Evolutionary conservation across 768 basidiomycete species (phyloP), one percentile per base, ranked within the genome.

Genomic region (Dentipellis sp.): DNA sequence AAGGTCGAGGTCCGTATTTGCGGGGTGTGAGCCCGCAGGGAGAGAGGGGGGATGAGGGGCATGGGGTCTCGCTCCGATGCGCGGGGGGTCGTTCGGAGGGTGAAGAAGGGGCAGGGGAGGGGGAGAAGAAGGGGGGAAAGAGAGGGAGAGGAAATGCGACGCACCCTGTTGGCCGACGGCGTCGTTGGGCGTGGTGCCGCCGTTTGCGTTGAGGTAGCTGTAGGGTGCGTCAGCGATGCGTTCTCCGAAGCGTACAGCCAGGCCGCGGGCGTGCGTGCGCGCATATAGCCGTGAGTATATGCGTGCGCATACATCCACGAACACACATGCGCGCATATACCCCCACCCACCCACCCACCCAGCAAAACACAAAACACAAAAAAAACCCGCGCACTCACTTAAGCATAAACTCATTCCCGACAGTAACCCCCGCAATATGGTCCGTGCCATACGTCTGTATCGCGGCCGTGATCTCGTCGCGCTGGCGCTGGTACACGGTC

Each of bases 351-450:
- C 17, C 5, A 48, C 29, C 34, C 36, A 40, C 39, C 49, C 37
- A 60, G 56, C 54, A n/a, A n/a, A n/a, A n/a, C n/a, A 34, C 46
- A 14, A 23, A 10, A 21, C 23, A 37, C 9, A 47, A 1, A 39
- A 56, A 54, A 22, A 23, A n/a, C n/a, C n/a, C n/a, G n/a, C n/a
- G 62, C 46, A 71, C 78, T 3, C 50, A 86, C 83, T 93, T 81
- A 50, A 94, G 76, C 66, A 92, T 89, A 66, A 81, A 91, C 70
- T 95, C 93, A 66, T 97, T 95, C 36, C 95, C 94, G 36, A 97
- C 94, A 11, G 87, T 94, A 39, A 97, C 65, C 9, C 95, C 95
- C 0, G 72, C 73, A 53, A 97, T 80, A 63, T 93, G 69, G 57
- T 79, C 79, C 2, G 80, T 78, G 35, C 94, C 94, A 66, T 85